A percentile compares a stretch with the other conserved stretches of the same genome.
Conservation (phyloP, 2,329 filamentous ascomycete genomes). For the Ascochyta pisi region DNA sequence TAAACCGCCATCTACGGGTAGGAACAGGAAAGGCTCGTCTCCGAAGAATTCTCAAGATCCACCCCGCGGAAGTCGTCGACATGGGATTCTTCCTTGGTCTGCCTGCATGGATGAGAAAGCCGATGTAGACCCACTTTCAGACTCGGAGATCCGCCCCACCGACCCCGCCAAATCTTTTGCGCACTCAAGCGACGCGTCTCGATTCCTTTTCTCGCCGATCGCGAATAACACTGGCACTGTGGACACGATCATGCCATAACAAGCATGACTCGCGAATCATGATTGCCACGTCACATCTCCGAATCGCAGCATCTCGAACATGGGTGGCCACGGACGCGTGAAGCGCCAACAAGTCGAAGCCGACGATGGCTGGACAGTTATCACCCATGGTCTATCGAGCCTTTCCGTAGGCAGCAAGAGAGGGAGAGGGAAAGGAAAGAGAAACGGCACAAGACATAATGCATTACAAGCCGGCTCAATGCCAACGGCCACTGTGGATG, state of each 20-base stretch:
- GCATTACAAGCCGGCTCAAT: slow-evolving; percentile 15
- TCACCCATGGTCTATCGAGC: slow-evolving; percentile 37
- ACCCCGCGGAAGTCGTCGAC: neutral
- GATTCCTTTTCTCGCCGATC: neutral
- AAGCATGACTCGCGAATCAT: slow-evolving; percentile 8
- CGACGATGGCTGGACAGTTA: slow-evolving; percentile 48
- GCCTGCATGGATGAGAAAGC: neutral
- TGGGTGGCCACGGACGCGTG: slow-evolving; percentile 28
- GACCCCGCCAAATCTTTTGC: slow-evolving; percentile 1
- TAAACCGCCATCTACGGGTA: neutral
- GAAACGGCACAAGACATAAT: neutral
- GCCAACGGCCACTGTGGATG: slow-evolving; percentile 27
- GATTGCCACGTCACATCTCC: neutral
- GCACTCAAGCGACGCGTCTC: neutral
- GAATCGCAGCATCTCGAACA: neutral
- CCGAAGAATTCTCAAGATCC: neutral
- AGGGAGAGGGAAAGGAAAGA: neutral
- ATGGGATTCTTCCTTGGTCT: neutral
- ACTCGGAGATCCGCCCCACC: slow-evolving; percentile 9
- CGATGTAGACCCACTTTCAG: neutral
- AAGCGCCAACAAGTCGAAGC: slow-evolving; percentile 40
- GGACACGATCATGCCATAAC: neutral
- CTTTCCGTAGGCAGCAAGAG: slow-evolving; percentile 16
- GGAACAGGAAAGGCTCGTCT: slow-evolving; percentile 4
- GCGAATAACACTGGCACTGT: neutral